Conservation (phyloP, 2,329 filamentous ascomycete species). For the Xylariaceae sp. region DNA sequence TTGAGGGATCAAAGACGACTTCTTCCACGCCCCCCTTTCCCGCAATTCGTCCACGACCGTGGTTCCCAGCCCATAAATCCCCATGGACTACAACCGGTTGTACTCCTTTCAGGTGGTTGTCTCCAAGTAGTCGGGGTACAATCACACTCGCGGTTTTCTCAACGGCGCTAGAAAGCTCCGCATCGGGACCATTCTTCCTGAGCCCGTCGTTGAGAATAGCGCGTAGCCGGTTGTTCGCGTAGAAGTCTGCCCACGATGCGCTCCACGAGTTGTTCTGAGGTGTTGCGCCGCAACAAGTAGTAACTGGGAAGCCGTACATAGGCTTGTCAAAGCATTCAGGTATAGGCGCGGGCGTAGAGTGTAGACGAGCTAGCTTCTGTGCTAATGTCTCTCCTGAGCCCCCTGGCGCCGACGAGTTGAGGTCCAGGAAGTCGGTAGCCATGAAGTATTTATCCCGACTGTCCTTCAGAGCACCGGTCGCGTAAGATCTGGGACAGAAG, state of each 20-base stretch:
- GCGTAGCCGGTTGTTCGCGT: constrained; percentile 67
- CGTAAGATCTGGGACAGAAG: constrained; percentile 71
- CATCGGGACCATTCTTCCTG: constrained; percentile 58
- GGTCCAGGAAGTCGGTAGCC: constrained; percentile 75
- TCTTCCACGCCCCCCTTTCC: constrained; percentile 54
- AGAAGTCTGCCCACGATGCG: constrained; percentile 78
- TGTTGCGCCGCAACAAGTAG: constrained; percentile 83
- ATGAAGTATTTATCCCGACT: constrained; percentile 52
- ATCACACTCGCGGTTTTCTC: constrained; percentile 59
- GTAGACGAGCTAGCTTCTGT: constrained; percentile 70
- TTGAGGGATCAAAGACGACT: constrained; percentile 76
- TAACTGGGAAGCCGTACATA: constrained; percentile 76
- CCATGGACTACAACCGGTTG: constrained; percentile 82
- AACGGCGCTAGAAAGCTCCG: constrained; percentile 56
- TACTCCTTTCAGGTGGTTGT: constrained; percentile 58
- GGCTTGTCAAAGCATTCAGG: constrained; percentile 54
- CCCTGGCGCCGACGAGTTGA: constrained; percentile 41
- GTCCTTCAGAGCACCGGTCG: constrained; percentile 57
- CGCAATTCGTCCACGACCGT: constrained; percentile 58
- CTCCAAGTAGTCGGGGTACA: constrained; percentile 70
- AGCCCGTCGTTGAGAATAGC: constrained; percentile 56
- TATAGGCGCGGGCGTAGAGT: constrained; percentile 66
- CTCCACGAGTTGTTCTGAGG: constrained; percentile 72
- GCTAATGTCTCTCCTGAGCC: constrained; percentile 58
- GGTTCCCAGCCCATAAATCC: constrained; percentile 91